phyloP scores from a whole-genome alignment of 345 rosid genomes.

The Salix arbutifolia region DNA sequence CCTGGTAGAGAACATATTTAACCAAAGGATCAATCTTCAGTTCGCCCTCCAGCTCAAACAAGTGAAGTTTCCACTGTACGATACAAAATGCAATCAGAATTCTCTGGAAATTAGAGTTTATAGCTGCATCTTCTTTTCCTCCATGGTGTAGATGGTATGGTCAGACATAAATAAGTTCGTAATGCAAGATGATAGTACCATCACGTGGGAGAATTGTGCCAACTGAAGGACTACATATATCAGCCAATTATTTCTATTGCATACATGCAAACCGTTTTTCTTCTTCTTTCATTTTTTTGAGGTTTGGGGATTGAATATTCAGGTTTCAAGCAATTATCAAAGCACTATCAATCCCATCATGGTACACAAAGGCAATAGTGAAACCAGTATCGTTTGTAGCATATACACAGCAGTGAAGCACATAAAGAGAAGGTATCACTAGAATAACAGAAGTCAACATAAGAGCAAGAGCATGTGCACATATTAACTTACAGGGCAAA shows the following conservation, averaged over 20 bases:
- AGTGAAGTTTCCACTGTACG: constrained; percentile 90
- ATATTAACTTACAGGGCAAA: constrained; percentile 68
- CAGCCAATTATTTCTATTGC: not conserved
- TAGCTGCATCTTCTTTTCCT: not conserved
- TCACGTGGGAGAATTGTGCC: not conserved
- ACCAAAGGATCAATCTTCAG: constrained; percentile 70
- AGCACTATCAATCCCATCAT: not conserved
- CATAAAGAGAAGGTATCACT: not conserved
- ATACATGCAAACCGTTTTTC: not conserved
- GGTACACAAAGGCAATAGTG: not conserved
- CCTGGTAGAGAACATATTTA: constrained; percentile 85
- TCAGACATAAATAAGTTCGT: not conserved
- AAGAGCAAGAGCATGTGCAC: not conserved
- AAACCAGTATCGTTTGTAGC: not conserved
- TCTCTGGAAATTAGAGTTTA: not conserved
- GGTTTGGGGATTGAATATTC: not conserved
- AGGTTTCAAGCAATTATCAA: not conserved
- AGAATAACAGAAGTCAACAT: not conserved
- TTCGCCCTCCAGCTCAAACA: constrained; percentile 90
- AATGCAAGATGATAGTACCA: not conserved
- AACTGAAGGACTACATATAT: not conserved
- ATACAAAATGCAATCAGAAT: constrained; percentile 8
- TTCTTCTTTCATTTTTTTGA: not conserved
- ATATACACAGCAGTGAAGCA: not conserved
- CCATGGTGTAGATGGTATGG: not conserved